Conservation (phyloP, 768 basidiomycete species). For the Collybiopsis luxurians region DNA sequence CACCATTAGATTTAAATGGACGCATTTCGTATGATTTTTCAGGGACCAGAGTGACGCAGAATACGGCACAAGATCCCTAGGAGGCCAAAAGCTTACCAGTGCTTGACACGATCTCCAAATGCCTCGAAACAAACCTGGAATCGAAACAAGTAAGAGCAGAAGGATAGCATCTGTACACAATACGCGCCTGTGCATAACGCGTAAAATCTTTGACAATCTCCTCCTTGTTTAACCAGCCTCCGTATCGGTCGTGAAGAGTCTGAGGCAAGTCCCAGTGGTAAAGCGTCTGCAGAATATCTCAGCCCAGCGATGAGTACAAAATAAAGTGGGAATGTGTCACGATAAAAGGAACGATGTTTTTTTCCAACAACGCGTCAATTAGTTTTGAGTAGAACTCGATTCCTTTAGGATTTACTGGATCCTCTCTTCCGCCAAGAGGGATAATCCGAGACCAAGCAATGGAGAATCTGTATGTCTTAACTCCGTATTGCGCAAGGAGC, state of each 20-base stretch:
- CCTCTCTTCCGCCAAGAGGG: conserved; percentile 68
- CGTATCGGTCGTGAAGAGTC: conserved; percentile 68
- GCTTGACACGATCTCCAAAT: conserved; percentile 74
- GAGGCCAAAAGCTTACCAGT: conserved; percentile 50
- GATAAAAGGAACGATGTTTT: conserved; percentile 67
- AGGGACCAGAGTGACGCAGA: too few relatives aligned
- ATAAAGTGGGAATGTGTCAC: conserved; percentile 29
- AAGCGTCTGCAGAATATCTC: conserved; percentile 45
- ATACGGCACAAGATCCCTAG: too few relatives aligned
- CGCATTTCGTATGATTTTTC: too few relatives aligned
- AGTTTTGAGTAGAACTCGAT: conserved; percentile 69
- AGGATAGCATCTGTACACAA: conserved; percentile 12
- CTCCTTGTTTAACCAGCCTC: conserved; percentile 72
- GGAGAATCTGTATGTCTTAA: conserved; percentile 75
- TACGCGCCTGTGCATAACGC: conserved; percentile 50
- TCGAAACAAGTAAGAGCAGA: conserved; percentile 8
- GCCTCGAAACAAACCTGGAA: conserved; percentile 64
- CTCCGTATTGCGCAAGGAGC: conserved; percentile 60
- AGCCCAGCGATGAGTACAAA: background rate
- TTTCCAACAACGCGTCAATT: conserved; percentile 62
- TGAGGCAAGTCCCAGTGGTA: conserved; percentile 84
- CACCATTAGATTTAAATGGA: too few relatives aligned
- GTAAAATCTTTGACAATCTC: conserved; percentile 67
- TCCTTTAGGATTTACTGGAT: conserved; percentile 69
- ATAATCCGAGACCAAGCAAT: conserved; percentile 76